A percentile compares a stretch with the other conserved stretches of the same genome.
These are phyloP conservation scores for Penicillium vulpinum DNA, from an alignment of 2,329 filamentous ascomycete species.

Conservation along the genomic window DNA sequence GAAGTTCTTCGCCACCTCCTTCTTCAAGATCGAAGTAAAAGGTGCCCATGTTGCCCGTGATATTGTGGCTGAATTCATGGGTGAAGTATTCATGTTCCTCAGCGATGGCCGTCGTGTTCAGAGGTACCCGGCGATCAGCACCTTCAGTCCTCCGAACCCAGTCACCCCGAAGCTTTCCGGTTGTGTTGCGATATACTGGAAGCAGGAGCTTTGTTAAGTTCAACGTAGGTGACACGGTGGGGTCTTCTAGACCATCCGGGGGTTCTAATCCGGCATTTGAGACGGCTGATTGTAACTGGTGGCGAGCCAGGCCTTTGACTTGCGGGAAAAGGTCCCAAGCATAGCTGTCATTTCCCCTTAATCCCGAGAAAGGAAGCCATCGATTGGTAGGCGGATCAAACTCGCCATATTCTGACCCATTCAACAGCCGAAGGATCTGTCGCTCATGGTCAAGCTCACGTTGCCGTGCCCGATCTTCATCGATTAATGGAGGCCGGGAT, in stretches of 20 bases:
- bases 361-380: constrained; percentile 73
- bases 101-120: constrained; percentile 66
- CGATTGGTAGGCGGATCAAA: constrained; percentile 48
- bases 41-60: constrained; percentile 71
- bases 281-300: constrained; percentile 49
- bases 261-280: constrained; percentile 33
- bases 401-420: constrained; percentile 54
- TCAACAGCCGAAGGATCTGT: constrained; percentile 51
- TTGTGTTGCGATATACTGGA: constrained; percentile 74
- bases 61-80: constrained; percentile 71
- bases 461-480: constrained; percentile 48
- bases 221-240: constrained; percentile 26
- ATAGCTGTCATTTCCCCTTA: constrained; percentile 71
- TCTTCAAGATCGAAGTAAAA: constrained; percentile 69
- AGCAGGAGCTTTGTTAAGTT: constrained; percentile 45
- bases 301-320: constrained; percentile 65
- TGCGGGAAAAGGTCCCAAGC: constrained; percentile 72
- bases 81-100: constrained; percentile 67
- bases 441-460: constrained; percentile 54
- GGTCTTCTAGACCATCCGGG: constrained; percentile 29
- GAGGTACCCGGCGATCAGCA: constrained; percentile 48
- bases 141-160: constrained; percentile 65
- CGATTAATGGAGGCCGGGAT: constrained; percentile 41
- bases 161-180: constrained; percentile 72
- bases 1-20: constrained; percentile 40